Base-by-base conservation (phyloP, 2,329 filamentous ascomycete species). In the Zymoseptoria pseudotritici region DNA sequence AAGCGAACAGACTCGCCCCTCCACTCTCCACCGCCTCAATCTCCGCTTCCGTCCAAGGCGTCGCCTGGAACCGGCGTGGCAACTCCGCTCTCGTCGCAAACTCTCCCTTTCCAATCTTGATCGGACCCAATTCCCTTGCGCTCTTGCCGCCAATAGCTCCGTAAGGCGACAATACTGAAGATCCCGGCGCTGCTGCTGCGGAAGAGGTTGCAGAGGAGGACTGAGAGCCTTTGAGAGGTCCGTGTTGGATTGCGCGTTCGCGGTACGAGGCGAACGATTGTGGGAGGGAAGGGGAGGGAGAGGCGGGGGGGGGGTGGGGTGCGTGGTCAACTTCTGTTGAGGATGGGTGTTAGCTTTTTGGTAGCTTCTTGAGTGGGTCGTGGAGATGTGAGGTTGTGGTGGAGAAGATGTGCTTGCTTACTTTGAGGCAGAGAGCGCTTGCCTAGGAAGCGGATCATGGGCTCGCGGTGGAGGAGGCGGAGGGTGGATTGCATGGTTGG, bases 11-110 rank as follows among this genome's bases (percentile, higher is more conserved):
- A 53, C 83, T 88, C 36, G 93, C 94, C 59, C 94, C 94, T 58
- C 92, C 94, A 58, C 90, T 94, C 84, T 97, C 91, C 71, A 99
- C 84, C 21, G 91, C 92, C 76, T 97, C 94, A 62, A 99, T 99
- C 83, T 99, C 94, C 51, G 86, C 86, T 68, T 86, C 77, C 46
- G 84, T 87, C 77, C 92, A 89, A 11, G 85, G 83, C 54, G 84
- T 79, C 65, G 91, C 84, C 71, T 87, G 85, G 83, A 97, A 99
- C 69, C 93, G 85, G 64, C 80, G 74, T 19, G 94, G 93, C 22
- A 99, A 86, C 78, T 99, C 89, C 68, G 85, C 89, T 68, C 91
- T 86, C 76, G 97, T 94, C 73, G 96, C 97, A 76, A 83, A 91
- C 74, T 90, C 79, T 67, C 93, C 93, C 70, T 85, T 77, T 61